Base-by-base conservation (phyloP, 2,329 filamentous ascomycete species). In the Podosphaera fusca region DNA sequence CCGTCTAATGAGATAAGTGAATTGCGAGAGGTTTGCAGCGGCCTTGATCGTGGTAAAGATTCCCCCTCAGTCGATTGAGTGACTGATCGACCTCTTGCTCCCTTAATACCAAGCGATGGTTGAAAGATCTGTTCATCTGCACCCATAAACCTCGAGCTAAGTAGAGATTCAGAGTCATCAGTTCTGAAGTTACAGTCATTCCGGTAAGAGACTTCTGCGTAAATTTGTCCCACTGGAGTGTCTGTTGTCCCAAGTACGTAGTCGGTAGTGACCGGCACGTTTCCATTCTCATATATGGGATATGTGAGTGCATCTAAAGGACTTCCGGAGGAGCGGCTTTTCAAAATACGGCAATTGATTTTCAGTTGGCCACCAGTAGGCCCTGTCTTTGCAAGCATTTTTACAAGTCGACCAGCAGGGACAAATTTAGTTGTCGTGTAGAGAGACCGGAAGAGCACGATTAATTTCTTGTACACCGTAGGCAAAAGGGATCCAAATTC, bases 391-490 rank as follows among this genome's bases (percentile, higher is more conserved):
- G 80, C 78, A 61, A 85, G 75, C 55, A 79, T 81, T 65, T 84
- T 78, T 46, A 75, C 81, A 65, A 94, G 84, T 70, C 84, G 94
- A 82, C 85, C 95, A 31, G 85, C 81, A 2, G 92, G 92, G 60
- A 95, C 72, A 60, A 95, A 78, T 64, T 86, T 84, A 46, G 87
- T 80, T 57, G 85, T 85, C 55, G 86, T 80, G 68, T 86, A 95
- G 51, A 98, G 75, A 1, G 88, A 88, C 59, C 92, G 80, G 70
- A 96, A 95, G 64, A 95, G 81, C 62, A 96, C 85, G 61, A 98
- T 94, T 64, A 86, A 87, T 71, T 94, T 92, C 72, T 98, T 98
- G 75, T 98, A 98, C 58, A 95, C 82, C 56, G 87, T 90, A 12
- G 92, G 88, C 55, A 96, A 73, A 36, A 72, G 74, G 9, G 73